Evolutionary conservation across 1,284 basidiomycete species (phyloP), one percentile per base, ranked within the genome.

Genomic region (Neonothopanus nambi): DNA sequence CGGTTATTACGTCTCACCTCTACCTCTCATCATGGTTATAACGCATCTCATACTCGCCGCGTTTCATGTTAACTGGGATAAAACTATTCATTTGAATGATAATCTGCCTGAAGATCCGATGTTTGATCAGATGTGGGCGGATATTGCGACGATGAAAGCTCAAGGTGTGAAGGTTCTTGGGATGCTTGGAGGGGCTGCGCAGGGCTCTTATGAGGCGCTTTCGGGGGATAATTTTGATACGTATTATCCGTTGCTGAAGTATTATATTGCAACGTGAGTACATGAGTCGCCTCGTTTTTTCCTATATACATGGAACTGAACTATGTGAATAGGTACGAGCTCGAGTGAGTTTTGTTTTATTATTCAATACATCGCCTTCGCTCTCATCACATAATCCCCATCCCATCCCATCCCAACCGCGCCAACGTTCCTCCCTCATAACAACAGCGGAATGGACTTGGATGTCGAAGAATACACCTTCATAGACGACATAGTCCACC

Each of bases 31-130:
- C 26, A 39, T 26, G 11, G 20, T 59, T 43, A 57, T 62, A 35
- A 61, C 59, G 8, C 63, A 65, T 42, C 54, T 63, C 36, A 37
- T 61, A 11, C 54, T 64, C n/a, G 60, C 61, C 15, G 62, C 63
- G 7, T 64, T 62, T 47, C 63, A 64, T 48, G 51, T 64, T 13
- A 63, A 64, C 52, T 44, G 48, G 28, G 21, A 30, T 26, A 48
- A 50, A 20, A 56, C 51, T 21, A 50, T 52, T 15, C 49, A 51
- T 17, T 36, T 55, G n/a, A 55, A 57, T 45, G 53, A 60, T 35
- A 38, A 42, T 36, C 21, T 42, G 17, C 57, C 58, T 9, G 44
- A 40, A 17, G 59, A 47, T 3, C 52, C 60, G 7, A 52, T 49
- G 26, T 64, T 58, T 44, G 51, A 36, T 6, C 60, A 59, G 17